A percentile compares a stretch with the other conserved stretches of the same genome.
phyloP scores from a whole-genome alignment of 1,284 basidiomycete species.

The Heterobasidion occidentale region DNA sequence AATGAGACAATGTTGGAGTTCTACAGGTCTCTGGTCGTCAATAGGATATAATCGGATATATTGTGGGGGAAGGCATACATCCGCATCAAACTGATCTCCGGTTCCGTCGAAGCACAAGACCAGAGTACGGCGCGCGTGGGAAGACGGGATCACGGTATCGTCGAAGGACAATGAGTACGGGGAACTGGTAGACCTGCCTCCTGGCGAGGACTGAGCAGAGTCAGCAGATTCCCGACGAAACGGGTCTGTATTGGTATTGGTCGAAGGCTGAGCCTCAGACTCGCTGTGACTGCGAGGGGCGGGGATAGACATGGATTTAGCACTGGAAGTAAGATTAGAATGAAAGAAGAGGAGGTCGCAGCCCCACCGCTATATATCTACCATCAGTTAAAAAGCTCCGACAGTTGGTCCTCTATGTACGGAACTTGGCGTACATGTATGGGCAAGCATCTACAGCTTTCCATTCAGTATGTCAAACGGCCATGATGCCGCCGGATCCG shows the following conservation, averaged over 20 bases:
- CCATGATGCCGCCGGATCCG: too few species aligned
- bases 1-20: slow-evolving; percentile 42
- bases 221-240: not conserved
- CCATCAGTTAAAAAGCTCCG: too few species aligned
- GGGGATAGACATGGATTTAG: not conserved
- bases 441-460: too few species aligned
- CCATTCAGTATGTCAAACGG: too few species aligned
- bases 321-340: not conserved
- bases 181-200: not conserved
- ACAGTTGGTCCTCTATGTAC: too few species aligned
- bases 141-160: slow-evolving; percentile 22
- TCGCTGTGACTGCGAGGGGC: not conserved
- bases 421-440: too few species aligned
- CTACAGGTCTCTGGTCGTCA: slow-evolving; percentile 10
- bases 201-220: not conserved
- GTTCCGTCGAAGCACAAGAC: slow-evolving; percentile 56
- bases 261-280: not conserved
- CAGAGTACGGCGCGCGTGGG: slow-evolving; percentile 28
- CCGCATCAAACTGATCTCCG: slow-evolving; percentile 46
- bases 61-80: slow-evolving; percentile 25
- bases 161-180: slow-evolving; percentile 9
- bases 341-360: too few species aligned
- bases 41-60: not conserved
- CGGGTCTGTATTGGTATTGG: not conserved
- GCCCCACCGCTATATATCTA: too few species aligned